Percentiles rank a stretch among this genome's conserved stretches.
Evolutionary conservation across 2,329 filamentous ascomycete genomes (phyloP).

Genomic region (Rhinocladiella mackenziei): DNA sequence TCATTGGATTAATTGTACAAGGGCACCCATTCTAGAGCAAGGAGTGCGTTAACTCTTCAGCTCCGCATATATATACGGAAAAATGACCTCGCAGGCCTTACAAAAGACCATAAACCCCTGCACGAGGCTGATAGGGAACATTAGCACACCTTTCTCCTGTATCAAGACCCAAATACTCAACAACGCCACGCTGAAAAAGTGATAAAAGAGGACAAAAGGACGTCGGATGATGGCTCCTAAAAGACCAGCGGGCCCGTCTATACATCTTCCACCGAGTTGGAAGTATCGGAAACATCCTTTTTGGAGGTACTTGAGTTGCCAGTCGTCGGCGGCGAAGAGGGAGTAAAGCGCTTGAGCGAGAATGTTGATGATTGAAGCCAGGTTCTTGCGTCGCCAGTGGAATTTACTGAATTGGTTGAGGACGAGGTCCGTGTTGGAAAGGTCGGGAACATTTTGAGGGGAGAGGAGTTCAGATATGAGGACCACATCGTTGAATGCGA

Average conservation of each 20-base stretch:
- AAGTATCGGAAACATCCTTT: slow-evolving; percentile 93
- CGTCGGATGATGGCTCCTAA: slow-evolving; percentile 75
- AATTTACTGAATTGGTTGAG: slow-evolving; percentile 66
- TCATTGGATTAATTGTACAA: no score
- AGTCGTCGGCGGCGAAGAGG: slow-evolving; percentile 78
- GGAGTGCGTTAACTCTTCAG: slow-evolving; percentile 45
- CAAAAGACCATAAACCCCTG: slow-evolving; percentile 68
- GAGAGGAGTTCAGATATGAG: slow-evolving; percentile 70
- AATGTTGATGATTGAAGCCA: slow-evolving; percentile 90
- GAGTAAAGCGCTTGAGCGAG: slow-evolving; percentile 91
- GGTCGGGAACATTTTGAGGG: slow-evolving; percentile 62
- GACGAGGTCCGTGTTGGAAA: slow-evolving; percentile 65
- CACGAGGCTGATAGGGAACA: slow-evolving; percentile 61
- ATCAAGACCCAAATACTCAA: slow-evolving; percentile 72
- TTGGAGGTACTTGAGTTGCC: slow-evolving; percentile 71
- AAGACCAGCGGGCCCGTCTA: slow-evolving; percentile 75
- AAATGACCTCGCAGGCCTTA: slow-evolving; percentile 75
- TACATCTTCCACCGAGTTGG: slow-evolving; percentile 64
- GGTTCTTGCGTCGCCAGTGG: slow-evolving; percentile 80
- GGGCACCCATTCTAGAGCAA: no score
- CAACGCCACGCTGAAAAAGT: slow-evolving; percentile 93
- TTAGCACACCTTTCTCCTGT: slow-evolving; percentile 49
- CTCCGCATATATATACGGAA: slow-evolving; percentile 75
- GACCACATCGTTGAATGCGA: slow-evolving; percentile 88
- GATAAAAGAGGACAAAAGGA: slow-evolving; percentile 74